These are phyloP conservation scores for Thraustochytrium striatum DNA, from an alignment of 352 stramenopile species.

Conservation along the genomic window DNA sequence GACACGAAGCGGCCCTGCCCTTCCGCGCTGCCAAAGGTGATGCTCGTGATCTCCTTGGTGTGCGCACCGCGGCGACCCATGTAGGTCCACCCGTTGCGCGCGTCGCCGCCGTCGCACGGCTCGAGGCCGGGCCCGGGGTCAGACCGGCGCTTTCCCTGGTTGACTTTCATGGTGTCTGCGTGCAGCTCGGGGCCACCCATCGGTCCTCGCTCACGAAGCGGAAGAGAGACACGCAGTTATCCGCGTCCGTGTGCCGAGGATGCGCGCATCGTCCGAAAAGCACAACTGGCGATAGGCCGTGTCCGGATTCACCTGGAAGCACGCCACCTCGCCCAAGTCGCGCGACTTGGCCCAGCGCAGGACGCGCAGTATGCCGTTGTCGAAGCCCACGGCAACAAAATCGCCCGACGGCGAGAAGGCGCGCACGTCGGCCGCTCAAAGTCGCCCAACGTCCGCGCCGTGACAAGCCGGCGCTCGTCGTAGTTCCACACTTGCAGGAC, in stretches of 20 bases:
- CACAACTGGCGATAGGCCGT: slow-evolving; percentile 61
- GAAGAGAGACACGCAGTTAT: slow-evolving; percentile 61
- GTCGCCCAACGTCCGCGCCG: slow-evolving; percentile 63
- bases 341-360: slow-evolving; percentile 40
- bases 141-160: slow-evolving; percentile 10
- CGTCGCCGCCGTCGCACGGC: slow-evolving; percentile 37
- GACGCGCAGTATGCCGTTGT: slow-evolving; percentile 72
- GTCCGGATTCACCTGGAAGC: slow-evolving; percentile 29
- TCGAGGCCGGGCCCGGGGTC: slow-evolving; percentile 38
- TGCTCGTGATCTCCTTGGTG: slow-evolving; percentile 71
- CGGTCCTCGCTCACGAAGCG: slow-evolving; percentile 43
- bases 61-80: slow-evolving; percentile 71
- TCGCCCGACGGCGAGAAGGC: slow-evolving; percentile 70
- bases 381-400: slow-evolving; percentile 78
- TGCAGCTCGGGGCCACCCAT: slow-evolving; percentile 3
- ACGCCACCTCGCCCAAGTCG: slow-evolving; percentile 32
- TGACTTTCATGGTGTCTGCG: slow-evolving; percentile 33
- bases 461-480: slow-evolving; percentile 68
- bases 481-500: slow-evolving; percentile 85
- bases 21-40: slow-evolving; percentile 77
- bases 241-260: slow-evolving; percentile 72
- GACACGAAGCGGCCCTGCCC: slow-evolving; percentile 71
- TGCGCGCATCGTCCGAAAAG: slow-evolving; percentile 66
- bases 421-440: slow-evolving; percentile 67
- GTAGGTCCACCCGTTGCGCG: slow-evolving; percentile 67